These are phyloP conservation scores for Solanum lycopersicoides DNA, from an alignment of 257 asterid genomes.

Conservation along the genomic window DNA sequence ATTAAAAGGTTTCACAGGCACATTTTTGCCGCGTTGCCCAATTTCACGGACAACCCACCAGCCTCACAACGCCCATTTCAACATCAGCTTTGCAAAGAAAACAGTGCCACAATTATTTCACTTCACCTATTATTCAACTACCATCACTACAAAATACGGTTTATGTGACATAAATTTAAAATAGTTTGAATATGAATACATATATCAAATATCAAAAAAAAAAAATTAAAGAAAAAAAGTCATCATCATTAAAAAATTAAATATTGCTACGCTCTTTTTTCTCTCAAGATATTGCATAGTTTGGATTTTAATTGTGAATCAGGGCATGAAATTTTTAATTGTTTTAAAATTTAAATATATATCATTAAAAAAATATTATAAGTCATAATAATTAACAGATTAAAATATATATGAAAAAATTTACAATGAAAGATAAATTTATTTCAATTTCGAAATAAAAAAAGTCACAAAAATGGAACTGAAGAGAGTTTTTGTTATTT, in stretches of 20 bases:
- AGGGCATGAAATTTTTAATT: background rate
- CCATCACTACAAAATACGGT: background rate
- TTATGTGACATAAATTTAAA: accelerated
- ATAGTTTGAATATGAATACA: accelerated
- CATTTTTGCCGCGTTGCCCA: background rate
- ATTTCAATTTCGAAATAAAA: too few relatives aligned
- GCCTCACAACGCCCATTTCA: background rate
- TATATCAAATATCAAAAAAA: too few relatives aligned
- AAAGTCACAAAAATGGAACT: too few relatives aligned
- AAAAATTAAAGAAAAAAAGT: too few relatives aligned
- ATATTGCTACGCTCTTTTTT: background rate
- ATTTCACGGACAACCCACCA: background rate
- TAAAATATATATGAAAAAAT: too few relatives aligned
- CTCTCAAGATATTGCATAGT: background rate
- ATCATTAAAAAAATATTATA: too few relatives aligned
- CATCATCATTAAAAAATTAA: background rate
- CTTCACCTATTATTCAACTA: background rate
- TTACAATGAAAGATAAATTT: too few relatives aligned
- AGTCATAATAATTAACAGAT: too few relatives aligned
- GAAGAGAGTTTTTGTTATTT: background rate
- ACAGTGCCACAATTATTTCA: background rate
- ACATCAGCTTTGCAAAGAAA: background rate
- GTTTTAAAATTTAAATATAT: too few relatives aligned
- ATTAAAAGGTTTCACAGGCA: background rate
- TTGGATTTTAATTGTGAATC: too few relatives aligned